A percentile compares a stretch with the other conserved stretches of the same genome.
Evolutionary conservation across 495 filamentous ascomycete genomes (phyloP).

Genomic region (Daldinia loculata): DNA sequence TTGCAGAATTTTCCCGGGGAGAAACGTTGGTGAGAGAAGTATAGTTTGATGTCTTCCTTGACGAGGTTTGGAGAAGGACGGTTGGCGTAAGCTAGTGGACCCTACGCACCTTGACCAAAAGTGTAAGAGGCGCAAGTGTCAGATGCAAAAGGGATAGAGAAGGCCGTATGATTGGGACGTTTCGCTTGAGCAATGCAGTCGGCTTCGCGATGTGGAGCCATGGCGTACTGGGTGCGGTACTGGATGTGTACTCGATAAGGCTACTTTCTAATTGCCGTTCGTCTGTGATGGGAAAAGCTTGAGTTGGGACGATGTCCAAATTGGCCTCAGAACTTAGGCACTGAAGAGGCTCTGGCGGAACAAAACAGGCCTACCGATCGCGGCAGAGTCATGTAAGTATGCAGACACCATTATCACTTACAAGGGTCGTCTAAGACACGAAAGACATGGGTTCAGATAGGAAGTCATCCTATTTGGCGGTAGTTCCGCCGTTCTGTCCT

Average conservation of each 20-base stretch:
- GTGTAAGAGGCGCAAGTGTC: conserved; percentile 39
- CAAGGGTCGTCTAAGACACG: conserved; percentile 43
- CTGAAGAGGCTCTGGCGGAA: conserved; percentile 40
- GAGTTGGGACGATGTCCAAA: conserved; percentile 33
- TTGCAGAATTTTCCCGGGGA: conserved; percentile 19
- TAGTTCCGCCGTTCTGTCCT: conserved; percentile 31
- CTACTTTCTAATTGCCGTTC: conserved; percentile 37
- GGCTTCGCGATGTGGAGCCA: conserved; percentile 27
- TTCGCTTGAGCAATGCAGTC: conserved; percentile 23
- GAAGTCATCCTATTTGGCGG: conserved; percentile 44
- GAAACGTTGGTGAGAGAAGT: conserved; percentile 17
- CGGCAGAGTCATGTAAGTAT: conserved; percentile 41
- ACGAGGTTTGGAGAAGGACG: conserved; percentile 28
- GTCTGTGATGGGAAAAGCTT: conserved; percentile 25
- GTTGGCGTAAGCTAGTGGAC: conserved; percentile 36
- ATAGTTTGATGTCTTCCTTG: conserved; percentile 22
- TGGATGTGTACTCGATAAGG: conserved; percentile 27
- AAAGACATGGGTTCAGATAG: conserved; percentile 31
- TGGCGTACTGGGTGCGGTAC: conserved; percentile 18
- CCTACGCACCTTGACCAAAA: conserved; percentile 34
- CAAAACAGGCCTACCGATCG: conserved; percentile 40
- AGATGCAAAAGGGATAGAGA: conserved; percentile 37
- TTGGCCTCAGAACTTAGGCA: conserved; percentile 34
- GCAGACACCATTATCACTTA: conserved; percentile 41
- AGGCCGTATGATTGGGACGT: conserved; percentile 36